Evolutionary conservation across 805 yeast species (phyloP), one percentile per base, ranked within the genome.

Genomic region (Nakazawaea wickerhamii): DNA sequence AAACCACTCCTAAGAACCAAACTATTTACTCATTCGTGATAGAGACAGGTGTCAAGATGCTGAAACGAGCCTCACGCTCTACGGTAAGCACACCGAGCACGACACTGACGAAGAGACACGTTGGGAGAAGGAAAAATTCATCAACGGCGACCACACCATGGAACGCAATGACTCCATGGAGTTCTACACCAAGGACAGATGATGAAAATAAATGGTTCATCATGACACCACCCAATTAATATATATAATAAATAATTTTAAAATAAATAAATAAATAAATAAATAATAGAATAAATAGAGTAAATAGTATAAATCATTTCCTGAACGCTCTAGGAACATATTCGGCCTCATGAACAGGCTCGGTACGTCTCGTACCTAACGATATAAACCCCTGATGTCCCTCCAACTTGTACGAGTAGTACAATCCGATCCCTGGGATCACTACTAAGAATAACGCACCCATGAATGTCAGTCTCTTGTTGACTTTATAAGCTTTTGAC

Each of bases 241-340:
- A 8, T 17, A 17, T 17, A 14, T 14, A 28, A 14, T 28, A 28
- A 14, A 11, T 9, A 7, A 6, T 28, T 13, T 19, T 14, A 22
- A 34, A 28, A n/a, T 36, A 15, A 13, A 27, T n/a, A 28, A 27
- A 20, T 37, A 13, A 22, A n/a, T 30, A n/a, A 21, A 31, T 30
- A 35, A 35, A 41, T 41, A 20, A 19, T 28, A 33, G n/a, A 41
- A 41, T 41, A 41, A 41, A 41, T 36, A 36, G 23, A 30, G 25
- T 38, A 30, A 38, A 38, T 38, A 30, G 21, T 9, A 20, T 4
- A 28, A 5, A 23, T 27, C 30, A 43, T 13, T 38, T 43, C 31
- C 31, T 10, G n/a, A 13, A 28, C 6, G 11, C 14, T 21, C 45
- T 37, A 10, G 45, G 45, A 14, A 13, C 15, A 38, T 38, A 43